Conservation (phyloP, 192 early-diverging fungal species). For the Backusella mclennaniae region DNA sequence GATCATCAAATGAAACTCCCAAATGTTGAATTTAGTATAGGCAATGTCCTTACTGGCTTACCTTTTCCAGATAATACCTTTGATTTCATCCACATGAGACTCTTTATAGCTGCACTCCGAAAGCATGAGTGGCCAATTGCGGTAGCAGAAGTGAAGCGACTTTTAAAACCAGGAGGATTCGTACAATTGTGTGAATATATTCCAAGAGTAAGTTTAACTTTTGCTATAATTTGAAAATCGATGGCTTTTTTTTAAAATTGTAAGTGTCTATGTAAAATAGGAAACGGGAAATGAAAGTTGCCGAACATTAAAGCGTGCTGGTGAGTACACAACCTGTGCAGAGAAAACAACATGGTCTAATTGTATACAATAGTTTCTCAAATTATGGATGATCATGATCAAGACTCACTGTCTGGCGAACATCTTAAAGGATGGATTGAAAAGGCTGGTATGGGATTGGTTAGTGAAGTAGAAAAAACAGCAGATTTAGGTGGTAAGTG, state of each 20-base stretch:
- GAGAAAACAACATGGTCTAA: background rate
- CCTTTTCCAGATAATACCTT: constrained; percentile 26
- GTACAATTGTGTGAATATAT: constrained; percentile 26
- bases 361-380: background rate
- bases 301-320: background rate
- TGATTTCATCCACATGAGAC: constrained; percentile 38
- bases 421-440: background rate
- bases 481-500: background rate
- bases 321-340: background rate
- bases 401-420: background rate
- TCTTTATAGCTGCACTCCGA: constrained; percentile 22
- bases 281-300: constrained; percentile 8
- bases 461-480: background rate
- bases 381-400: background rate
- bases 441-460: background rate
- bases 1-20: constrained; percentile 27
- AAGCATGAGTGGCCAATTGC: constrained; percentile 24
- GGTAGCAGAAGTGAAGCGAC: constrained; percentile 22
- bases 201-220: background rate
- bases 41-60: constrained; percentile 27
- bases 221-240: background rate
- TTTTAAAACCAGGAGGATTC: constrained; percentile 34
- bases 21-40: constrained; percentile 31
- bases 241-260: background rate
- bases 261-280: background rate